Percentiles rank a stretch among this genome's conserved stretches.
Conservation (phyloP, 805 yeast species). For the Candida namnaoensis region DNA sequence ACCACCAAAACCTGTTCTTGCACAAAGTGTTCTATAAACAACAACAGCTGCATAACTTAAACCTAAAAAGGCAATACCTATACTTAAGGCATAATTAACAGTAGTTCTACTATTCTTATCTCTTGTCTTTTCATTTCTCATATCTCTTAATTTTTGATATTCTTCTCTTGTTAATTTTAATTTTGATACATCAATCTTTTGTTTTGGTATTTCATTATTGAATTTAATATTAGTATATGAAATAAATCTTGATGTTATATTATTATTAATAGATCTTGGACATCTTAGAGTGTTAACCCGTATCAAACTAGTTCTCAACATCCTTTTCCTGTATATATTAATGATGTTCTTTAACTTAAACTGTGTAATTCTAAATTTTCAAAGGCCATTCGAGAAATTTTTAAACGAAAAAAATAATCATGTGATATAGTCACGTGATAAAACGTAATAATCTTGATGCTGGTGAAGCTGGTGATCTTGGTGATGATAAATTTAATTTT, state of each 20-base stretch:
- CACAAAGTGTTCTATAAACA: slow-evolving; percentile 82
- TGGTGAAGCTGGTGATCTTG: too few species aligned
- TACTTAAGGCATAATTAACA: slow-evolving; percentile 58
- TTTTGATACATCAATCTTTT: slow-evolving; percentile 12
- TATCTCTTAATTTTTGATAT: slow-evolving; percentile 13
- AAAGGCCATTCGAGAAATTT: too few species aligned
- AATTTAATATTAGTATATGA: background rate
- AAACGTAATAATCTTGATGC: too few species aligned
- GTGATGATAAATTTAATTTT: too few species aligned
- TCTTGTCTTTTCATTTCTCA: slow-evolving; percentile 15
- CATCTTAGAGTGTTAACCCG: background rate
- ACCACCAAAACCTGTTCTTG: slow-evolving; percentile 95
- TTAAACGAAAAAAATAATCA: too few species aligned
- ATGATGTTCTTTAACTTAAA: too few species aligned
- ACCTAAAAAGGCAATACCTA: slow-evolving; percentile 63
- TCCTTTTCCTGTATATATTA: too few species aligned
- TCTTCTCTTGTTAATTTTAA: slow-evolving; percentile 14
- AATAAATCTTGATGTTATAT: background rate
- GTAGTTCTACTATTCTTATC: slow-evolving; percentile 40
- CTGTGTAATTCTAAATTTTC: too few species aligned
- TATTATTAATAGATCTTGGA: too few species aligned
- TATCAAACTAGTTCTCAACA: too few species aligned
- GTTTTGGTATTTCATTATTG: background rate
- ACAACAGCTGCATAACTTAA: slow-evolving; percentile 90
- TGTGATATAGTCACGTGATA: too few species aligned